Conservation (phyloP, 495 filamentous ascomycete genomes). For the Penicillium bovifimosum region DNA sequence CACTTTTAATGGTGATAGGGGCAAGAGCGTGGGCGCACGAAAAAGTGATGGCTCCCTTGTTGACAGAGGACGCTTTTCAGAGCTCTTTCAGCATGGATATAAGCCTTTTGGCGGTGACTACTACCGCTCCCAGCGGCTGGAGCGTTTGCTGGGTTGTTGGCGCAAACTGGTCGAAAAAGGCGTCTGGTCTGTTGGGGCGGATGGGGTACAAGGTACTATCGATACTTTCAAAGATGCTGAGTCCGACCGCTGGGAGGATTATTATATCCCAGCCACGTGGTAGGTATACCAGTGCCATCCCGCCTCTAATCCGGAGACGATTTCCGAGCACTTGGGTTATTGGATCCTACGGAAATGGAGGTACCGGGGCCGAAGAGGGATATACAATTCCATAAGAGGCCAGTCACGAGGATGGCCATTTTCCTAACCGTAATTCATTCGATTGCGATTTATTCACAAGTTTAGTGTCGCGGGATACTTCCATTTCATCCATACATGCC, state of each 20-base stretch:
- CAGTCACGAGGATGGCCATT: no score
- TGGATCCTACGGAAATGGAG: no score
- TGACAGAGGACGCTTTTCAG: constrained; percentile 9
- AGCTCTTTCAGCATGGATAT: constrained; percentile 16
- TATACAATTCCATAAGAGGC: no score
- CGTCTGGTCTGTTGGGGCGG: constrained; percentile 14
- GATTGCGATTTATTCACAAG: no score
- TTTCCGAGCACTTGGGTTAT: no score
- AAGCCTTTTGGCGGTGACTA: constrained; percentile 17
- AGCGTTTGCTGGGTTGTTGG: constrained; percentile 17
- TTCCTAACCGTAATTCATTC: no score
- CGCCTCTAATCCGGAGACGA: no score
- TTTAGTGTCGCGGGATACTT: no score
- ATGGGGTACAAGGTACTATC: constrained; percentile 15
- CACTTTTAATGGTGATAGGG: constrained; percentile 11
- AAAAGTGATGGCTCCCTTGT: constrained; percentile 12
- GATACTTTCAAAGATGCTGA: constrained; percentile 17
- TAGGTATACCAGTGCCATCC: no score
- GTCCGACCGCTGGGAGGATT: neutral
- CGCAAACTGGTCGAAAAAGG: constrained; percentile 13
- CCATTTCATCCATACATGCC: no score
- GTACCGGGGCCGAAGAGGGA: no score
- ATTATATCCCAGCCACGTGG: no score
- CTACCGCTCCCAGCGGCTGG: constrained; percentile 11
- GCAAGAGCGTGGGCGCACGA: constrained; percentile 10